phyloP scores from a whole-genome alignment of 1,139 yeast genomes.

The Entelexis paramagnoliae region DNA sequence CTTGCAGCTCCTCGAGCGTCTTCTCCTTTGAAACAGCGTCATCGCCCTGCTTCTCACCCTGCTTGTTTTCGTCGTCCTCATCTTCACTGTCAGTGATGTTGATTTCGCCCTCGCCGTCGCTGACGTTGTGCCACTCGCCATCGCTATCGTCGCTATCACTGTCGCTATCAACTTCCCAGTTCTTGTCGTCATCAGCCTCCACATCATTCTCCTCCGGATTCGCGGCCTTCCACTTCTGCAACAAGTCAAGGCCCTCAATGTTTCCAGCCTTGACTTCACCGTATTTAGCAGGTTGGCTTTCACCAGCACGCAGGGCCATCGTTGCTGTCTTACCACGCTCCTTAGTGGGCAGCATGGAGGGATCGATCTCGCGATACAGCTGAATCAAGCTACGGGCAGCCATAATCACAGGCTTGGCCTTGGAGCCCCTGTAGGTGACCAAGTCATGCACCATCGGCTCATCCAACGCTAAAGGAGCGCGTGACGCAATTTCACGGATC shows the following conservation, averaged over 20 bases:
- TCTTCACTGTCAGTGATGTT: constrained; percentile 30
- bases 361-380: constrained; percentile 86
- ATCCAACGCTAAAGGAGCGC: constrained; percentile 92
- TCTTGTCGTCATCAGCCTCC: constrained; percentile 32
- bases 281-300: constrained; percentile 39
- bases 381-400: constrained; percentile 88
- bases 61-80: constrained; percentile 24
- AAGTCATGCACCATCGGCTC: constrained; percentile 77
- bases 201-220: constrained; percentile 37
- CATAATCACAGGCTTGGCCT: constrained; percentile 84
- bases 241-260: constrained; percentile 81
- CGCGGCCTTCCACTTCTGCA: constrained; percentile 73
- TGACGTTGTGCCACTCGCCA: constrained; percentile 45
- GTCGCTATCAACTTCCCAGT: constrained; percentile 39
- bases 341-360: constrained; percentile 80
- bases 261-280: constrained; percentile 44
- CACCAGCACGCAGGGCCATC: constrained; percentile 54
- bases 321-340: constrained; percentile 91
- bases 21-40: constrained; percentile 21
- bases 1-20: constrained; percentile 36
- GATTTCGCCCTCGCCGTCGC: constrained; percentile 36
- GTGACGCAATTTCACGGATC: constrained; percentile 78
- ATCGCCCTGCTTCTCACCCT: constrained; percentile 12
- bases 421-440: constrained; percentile 82
- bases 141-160: constrained; percentile 46